A percentile compares a stretch with the other conserved stretches of the same genome.
Evolutionary conservation across 2,329 filamentous ascomycete species (phyloP).

Genomic region (Neurospora sp.): DNA sequence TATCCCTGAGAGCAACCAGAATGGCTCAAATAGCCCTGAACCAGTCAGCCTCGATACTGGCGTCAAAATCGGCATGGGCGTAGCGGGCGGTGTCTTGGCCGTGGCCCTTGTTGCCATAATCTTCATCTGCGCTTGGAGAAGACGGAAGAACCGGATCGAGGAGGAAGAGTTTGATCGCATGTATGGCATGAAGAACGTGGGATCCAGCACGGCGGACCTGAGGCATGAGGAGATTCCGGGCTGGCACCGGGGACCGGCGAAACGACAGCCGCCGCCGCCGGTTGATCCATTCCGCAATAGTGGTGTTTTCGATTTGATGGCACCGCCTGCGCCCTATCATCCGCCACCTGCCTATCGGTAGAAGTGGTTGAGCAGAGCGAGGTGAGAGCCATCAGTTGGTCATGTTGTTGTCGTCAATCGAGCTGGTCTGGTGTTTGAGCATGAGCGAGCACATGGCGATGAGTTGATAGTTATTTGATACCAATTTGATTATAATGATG

Average conservation of each 20-base stretch:
- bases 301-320: conserved; percentile 1
- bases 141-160: conserved; percentile 10
- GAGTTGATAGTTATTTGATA: neutral
- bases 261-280: conserved; percentile 5
- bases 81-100: conserved; percentile 12
- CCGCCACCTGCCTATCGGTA: conserved; percentile 6
- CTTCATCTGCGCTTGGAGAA: conserved; percentile 12
- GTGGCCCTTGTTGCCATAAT: conserved; percentile 12
- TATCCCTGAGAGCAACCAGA: neutral
- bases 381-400: too few relatives aligned
- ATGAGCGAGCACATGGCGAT: neutral
- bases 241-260: conserved; percentile 16
- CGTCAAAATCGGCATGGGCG: conserved; percentile 15
- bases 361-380: too few relatives aligned
- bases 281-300: conserved; percentile 3
- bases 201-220: conserved; percentile 5
- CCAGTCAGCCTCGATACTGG: conserved; percentile 3
- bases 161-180: conserved; percentile 17
- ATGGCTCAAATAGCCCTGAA: neutral
- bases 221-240: conserved; percentile 13
- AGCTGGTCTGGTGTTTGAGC: neutral
- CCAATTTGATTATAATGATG: neutral
- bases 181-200: conserved; percentile 13
- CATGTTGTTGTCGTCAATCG: neutral
- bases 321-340: conserved; percentile 9